Base-by-base conservation (phyloP, 1,284 basidiomycete species). In the Ceratobasidium sp. region DNA sequence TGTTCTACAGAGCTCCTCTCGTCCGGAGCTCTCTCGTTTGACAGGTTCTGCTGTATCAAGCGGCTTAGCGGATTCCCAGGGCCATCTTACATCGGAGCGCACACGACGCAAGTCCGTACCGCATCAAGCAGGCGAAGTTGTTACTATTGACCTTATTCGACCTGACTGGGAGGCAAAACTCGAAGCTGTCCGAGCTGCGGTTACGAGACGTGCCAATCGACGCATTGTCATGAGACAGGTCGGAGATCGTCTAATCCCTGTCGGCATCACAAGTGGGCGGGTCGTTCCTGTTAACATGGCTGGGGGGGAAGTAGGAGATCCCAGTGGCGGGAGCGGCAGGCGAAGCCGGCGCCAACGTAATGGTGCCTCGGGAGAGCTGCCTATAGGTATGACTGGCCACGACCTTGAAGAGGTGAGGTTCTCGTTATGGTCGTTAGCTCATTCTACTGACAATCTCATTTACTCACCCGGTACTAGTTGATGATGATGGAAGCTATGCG, bases 401-500 rank as follows among this genome's bases (percentile, higher is more conserved):
- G 95, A 97, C 85, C 84, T 97, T 79, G 96, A 97, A 86, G 96
- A 97, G 89, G 95, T 95, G 40, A n/a, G 67, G 78, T 40, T 28
- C 40, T 10, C 26, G 20, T 54, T 17, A 42, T 65, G 79, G 74
- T 17, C 66, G 70, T 13, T 79, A 76, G 3, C 61, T 50, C 48
- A 28, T 20, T 12, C 26, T 40, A 79, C 44, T 79, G 20, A 65
- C 17, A n/a, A 48, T 28, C 17, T 52, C 28, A 67, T 67, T 15
- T 38, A 12, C 33, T 2, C 57, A 20, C 6, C 20, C 23, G 23
- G 81, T 42, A 81, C 81, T 82, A 98, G 94, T 86, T 99, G 65
- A 98, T 99, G 97, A 88, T 99, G 74, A 97, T 97, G 95, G 97
- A 99, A 86, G 98, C 97, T 0, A 98, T 99, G 96, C 91, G 97